phyloP scores from a whole-genome alignment of 352 stramenopile species.

The Globisporangium canariense region DNA sequence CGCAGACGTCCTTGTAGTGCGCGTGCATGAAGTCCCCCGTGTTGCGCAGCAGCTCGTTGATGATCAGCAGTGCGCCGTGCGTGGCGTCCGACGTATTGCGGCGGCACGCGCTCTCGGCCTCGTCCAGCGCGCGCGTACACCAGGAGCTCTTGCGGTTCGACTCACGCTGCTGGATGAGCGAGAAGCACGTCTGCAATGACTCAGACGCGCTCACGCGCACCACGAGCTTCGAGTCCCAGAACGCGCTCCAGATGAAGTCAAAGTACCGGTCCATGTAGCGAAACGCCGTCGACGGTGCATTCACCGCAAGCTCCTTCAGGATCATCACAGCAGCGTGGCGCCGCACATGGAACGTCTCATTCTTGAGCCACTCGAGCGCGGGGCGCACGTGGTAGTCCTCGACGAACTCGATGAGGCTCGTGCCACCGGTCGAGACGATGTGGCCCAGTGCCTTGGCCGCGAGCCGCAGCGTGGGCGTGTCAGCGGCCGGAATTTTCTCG shows the following conservation, averaged over 20 bases:
- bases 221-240: slow-evolving; percentile 79
- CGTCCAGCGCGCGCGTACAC: slow-evolving; percentile 77
- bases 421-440: slow-evolving; percentile 84
- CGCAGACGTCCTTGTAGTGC: slow-evolving; percentile 70
- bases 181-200: slow-evolving; percentile 82
- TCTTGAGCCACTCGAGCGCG: slow-evolving; percentile 86
- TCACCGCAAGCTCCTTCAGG: slow-evolving; percentile 82
- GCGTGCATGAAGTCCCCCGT: slow-evolving; percentile 88
- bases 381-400: slow-evolving; percentile 88
- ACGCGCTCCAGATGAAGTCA: slow-evolving; percentile 88
- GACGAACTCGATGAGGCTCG: slow-evolving; percentile 86
- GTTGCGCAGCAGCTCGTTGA: slow-evolving; percentile 86
- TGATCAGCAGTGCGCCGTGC: slow-evolving; percentile 77
- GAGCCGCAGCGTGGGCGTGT: slow-evolving; percentile 67
- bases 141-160: slow-evolving; percentile 81
- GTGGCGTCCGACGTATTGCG: slow-evolving; percentile 74
- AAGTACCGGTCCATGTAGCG: slow-evolving; percentile 90
- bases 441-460: slow-evolving; percentile 81
- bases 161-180: slow-evolving; percentile 86
- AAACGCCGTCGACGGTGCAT: slow-evolving; percentile 82
- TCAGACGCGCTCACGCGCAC: slow-evolving; percentile 80
- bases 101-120: slow-evolving; percentile 72
- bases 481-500: slow-evolving; percentile 79
- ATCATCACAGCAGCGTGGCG: slow-evolving; percentile 86
- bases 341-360: slow-evolving; percentile 87